These are phyloP conservation scores for Tetrahymena thermophila DNA, from an alignment of 73 alveolate species.

Conservation along the genomic window DNA sequence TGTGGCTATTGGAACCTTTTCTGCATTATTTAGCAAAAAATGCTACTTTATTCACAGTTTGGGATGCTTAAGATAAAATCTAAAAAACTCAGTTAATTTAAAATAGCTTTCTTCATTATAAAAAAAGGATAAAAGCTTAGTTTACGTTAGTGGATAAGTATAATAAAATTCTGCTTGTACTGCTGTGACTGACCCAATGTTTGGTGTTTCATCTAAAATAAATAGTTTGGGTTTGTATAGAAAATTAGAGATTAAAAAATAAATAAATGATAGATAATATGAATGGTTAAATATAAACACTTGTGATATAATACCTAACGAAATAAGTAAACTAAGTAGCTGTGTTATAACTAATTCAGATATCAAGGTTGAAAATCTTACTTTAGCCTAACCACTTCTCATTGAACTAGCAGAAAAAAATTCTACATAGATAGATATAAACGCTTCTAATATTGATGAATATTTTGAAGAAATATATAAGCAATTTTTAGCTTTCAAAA, in stretches of 20 bases:
- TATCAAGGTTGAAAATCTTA: neutral
- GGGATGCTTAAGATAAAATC: neutral
- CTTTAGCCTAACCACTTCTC: neutral
- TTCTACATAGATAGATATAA: neutral
- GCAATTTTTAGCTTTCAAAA: neutral
- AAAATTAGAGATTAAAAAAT: neutral
- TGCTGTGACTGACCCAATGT: neutral
- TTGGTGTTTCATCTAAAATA: neutral
- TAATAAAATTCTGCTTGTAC: neutral
- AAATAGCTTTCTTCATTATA: neutral
- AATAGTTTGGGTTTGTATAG: neutral
- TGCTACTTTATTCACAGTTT: neutral
- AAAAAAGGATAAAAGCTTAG: neutral
- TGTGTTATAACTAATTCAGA: neutral
- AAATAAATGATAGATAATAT: neutral
- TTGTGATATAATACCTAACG: neutral
- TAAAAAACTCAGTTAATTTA: neutral
- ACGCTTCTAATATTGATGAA: neutral
- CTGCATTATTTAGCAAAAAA: neutral
- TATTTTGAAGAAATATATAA: neutral
- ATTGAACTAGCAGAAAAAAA: neutral
- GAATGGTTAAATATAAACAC: neutral
- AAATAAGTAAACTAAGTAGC: neutral
- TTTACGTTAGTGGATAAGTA: neutral
- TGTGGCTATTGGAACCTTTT: neutral